A percentile compares a stretch with the other conserved stretches of the same genome.
phyloP scores from a whole-genome alignment of 1,284 basidiomycete species.

The Moesziomyces antarcticus region DNA sequence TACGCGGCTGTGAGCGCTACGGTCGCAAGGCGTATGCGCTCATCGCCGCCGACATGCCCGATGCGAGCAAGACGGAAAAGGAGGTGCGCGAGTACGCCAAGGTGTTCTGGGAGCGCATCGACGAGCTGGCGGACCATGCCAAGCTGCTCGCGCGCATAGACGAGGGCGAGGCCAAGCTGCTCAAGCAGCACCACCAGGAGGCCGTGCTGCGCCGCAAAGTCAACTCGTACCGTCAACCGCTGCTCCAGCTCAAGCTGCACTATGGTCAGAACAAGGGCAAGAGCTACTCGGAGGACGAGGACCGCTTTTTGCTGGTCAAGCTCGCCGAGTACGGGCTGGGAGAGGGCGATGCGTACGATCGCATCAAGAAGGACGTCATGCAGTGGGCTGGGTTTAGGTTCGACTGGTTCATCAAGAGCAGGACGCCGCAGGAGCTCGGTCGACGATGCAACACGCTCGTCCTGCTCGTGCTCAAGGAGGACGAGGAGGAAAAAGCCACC shows the following conservation, averaged over 20 bases:
- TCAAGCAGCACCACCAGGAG: slow-evolving; percentile 60
- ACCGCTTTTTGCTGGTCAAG: slow-evolving; percentile 91
- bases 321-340: slow-evolving; percentile 92
- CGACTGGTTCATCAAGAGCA: slow-evolving; percentile 98
- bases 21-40: slow-evolving; percentile 83
- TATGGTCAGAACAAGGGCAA: slow-evolving; percentile 76
- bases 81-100: slow-evolving; percentile 84
- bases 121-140: slow-evolving; percentile 73
- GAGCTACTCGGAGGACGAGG: slow-evolving; percentile 95
- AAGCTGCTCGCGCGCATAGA: slow-evolving; percentile 62
- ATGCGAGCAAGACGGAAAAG: slow-evolving; percentile 75
- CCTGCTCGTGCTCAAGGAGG: slow-evolving; percentile 87
- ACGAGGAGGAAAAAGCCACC: slow-evolving; percentile 69
- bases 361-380: slow-evolving; percentile 94
- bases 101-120: slow-evolving; percentile 90
- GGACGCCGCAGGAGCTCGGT: slow-evolving; percentile 89
- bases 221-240: slow-evolving; percentile 43
- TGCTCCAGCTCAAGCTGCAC: slow-evolving; percentile 61
- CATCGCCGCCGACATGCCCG: slow-evolving; percentile 82
- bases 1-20: slow-evolving; percentile 84
- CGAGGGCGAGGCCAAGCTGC: slow-evolving; percentile 62
- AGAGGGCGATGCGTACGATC: slow-evolving; percentile 90
- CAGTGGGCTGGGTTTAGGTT: slow-evolving; percentile 91
- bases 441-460: slow-evolving; percentile 89
- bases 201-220: slow-evolving; percentile 54